Base-by-base conservation (phyloP, 805 yeast species). In the Teunomyces atbi region DNA sequence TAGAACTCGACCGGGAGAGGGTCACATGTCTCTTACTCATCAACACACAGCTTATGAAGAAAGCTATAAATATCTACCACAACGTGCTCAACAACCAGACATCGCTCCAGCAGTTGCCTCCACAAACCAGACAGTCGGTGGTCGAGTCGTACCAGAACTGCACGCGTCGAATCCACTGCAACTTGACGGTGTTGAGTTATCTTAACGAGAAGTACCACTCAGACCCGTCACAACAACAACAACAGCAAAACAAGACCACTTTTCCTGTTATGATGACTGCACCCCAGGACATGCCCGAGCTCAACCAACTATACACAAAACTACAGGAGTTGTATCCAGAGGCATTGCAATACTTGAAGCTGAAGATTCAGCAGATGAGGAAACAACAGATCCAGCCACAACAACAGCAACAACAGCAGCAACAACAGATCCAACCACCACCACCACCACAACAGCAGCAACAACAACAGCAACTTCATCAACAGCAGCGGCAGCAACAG, bases 211-310 rank as follows among this genome's bases (percentile, higher is more conserved):
- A 64, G 42, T 71, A 72, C 49, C 69, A 68, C 49, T 48, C 53
- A n/a, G 60, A 60, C 45, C 62, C 58, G n/a, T 61, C 55, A 41
- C 61, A 58, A 11, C 62, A 57, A 37, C 56, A 59, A 30, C 33
- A 29, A n/a, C 55, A 57, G 30, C 60, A 54, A 28, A 64, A 61
- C 37, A 60, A 63, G 49, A 56, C 53, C 58, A 42, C 61, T 58
- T 73, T 73, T 45, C 85, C 85, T 2, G 70, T 74, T 26, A 76
- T 79, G 34, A 69, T 79, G 48, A 65, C 77, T 1, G 75, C 85
- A 4, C 84, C 84, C 6, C 72, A 72, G 3, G 83, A 78, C 38
- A 68, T 78, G 64, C 82, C 83, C 0, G 84, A 78, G 52, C 64
- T 80, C 36, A 64, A 65, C 42, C 74, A 69, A 32, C 67, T 74